phyloP scores from a whole-genome alignment of 306 rosid genomes.

The Chamaecrista fasciculata region DNA sequence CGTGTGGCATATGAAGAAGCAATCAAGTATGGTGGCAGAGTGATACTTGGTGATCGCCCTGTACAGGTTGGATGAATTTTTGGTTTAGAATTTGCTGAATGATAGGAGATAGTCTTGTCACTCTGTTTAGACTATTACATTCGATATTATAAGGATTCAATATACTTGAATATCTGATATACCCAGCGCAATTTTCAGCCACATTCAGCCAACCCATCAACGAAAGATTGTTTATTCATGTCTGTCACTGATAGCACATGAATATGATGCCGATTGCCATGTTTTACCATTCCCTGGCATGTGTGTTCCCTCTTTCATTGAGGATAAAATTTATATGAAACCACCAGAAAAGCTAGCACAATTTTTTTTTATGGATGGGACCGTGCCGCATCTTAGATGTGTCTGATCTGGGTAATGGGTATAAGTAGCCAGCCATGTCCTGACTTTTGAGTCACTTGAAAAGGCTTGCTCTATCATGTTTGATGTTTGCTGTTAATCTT shows the following conservation, averaged over 20 bases:
- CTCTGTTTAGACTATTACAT: neutral
- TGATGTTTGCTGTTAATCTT: neutral
- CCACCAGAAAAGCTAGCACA: neutral
- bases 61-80: constrained; percentile 63
- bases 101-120: neutral
- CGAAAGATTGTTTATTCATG: neutral
- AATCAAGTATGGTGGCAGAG: constrained; percentile 82
- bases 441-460: neutral
- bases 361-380: neutral
- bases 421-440: neutral
- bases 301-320: neutral
- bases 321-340: neutral
- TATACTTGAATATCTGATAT: neutral
- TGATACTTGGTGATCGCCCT: constrained; percentile 96
- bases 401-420: neutral
- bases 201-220: constrained; percentile 1
- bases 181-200: neutral
- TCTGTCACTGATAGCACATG: neutral
- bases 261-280: neutral
- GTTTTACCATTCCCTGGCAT: constrained; percentile 17
- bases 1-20: constrained; percentile 96
- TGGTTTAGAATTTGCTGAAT: constrained; percentile 9
- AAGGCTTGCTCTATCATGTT: neutral
- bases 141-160: neutral
- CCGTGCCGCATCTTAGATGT: neutral